Base-by-base conservation (phyloP, 768 basidiomycete species). In the Podaxis pistillaris region DNA sequence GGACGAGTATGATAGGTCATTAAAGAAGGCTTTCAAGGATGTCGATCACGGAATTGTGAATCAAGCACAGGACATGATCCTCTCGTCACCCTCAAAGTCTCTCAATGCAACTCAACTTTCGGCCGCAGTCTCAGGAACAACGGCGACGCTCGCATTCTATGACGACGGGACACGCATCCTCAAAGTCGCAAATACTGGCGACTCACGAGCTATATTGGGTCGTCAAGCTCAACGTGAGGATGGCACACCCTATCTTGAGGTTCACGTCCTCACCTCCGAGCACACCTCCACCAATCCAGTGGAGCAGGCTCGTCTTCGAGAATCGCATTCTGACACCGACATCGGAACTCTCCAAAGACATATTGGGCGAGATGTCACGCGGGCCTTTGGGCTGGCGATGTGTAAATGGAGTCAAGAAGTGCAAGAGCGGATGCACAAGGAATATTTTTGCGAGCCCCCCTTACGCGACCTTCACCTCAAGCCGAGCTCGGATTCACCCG, bases 171-270 rank as follows among this genome's bases (percentile, higher is more conserved):
- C 69, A 9, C 71, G 74, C 9, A 65, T 70, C 0, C 73, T 82
- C 4, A 74, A 75, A 56, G 64, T 79, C 24, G 78, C 76, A 2
- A 67, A 74, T 30, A 73, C 79, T 5, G 80, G 81, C 1, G 75
- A 81, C 66, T 74, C 73, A 33, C 78, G 80, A 15, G 80, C 78
- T 5, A 72, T 81, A 3, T 69, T 80, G 7, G 81, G 81, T 6
- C 71, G 79, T 13, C 72, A 67, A 1, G 60, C 41, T 2, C 53
- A 50, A 1, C 58, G 64, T 37, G 63, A 68, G 26, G 63, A 74
- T 41, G 75, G 76, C 5, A 55, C 52, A 13, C 41, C 11, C 4
- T 55, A 55, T 36, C 13, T 55, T 66, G 74, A 75, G 28, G 75
- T 76, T 1, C 77, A 76, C 49, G 70, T 77, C 22, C 74, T 83